Evolutionary conservation across 495 filamentous ascomycete genomes (phyloP), one percentile per base, ranked within the genome.

Genomic region (Penicillium canariense): DNA sequence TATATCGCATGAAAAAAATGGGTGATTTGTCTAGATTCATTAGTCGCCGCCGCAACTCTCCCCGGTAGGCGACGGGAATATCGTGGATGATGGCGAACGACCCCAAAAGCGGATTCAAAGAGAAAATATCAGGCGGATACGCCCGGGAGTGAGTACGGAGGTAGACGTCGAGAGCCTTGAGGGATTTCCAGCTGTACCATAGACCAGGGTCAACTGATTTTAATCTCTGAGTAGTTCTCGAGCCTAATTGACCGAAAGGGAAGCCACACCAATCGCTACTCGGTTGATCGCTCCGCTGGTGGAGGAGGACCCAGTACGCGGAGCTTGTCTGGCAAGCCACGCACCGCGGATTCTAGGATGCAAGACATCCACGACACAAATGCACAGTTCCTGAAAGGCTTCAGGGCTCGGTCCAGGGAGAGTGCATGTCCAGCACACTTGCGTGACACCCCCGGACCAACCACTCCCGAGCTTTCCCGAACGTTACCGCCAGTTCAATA

Each of bases 181-280:
- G 38, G 25, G 20, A 42, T 42, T 42, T 42, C 20, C 12, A 42
- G 2, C 10, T 22, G 11, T 12, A 6, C 8, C 15, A 39, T 22
- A 17, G 36, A 20, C 15, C 18, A 22, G 1, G 11, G 17, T 6
- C 22, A 42, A 22, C 17, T n/a, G 31, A 26, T 18, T 18, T n/a
- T 11, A 20, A 46, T 10, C 45, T 47, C 42, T 27, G 34, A 23
- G 47, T 28, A 17, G 48, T 32, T 60, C 58, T 60, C 52, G 58
- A 60, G 36, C 44, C 28, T 17, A 9, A 35, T 31, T 38, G 48
- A 43, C 36, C 43, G 20, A 18, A 25, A 15, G 30, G 51, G 36
- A 34, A 43, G 27, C 34, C 26, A 25, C 32, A 43, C 47, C 48
- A 30, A 42, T 53, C 43, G 20, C 27, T 43, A 26, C 26, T 40